A percentile compares a stretch with the other conserved stretches of the same genome.
These are phyloP conservation scores for Excoecaria cochinchinensis DNA, from an alignment of 345 rosid genomes.

Conservation along the genomic window DNA sequence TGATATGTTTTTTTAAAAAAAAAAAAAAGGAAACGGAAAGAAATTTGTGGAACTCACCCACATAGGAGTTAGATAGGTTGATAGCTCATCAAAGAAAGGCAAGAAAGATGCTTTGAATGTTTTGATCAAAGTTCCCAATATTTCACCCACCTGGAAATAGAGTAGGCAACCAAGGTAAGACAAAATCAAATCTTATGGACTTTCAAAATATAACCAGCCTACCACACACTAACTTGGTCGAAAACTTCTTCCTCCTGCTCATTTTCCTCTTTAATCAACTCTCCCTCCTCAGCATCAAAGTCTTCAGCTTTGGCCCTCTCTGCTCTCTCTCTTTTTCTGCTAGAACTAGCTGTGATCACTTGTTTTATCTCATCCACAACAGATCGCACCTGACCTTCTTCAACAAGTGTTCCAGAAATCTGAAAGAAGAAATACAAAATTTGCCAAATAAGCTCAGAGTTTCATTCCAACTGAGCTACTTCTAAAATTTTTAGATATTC, in stretches of 20 bases:
- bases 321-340: slow-evolving; percentile 88
- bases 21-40: not conserved
- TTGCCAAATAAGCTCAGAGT: not conserved
- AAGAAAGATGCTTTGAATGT: slow-evolving; percentile 88
- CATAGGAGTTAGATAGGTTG: slow-evolving; percentile 97
- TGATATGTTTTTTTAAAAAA: not conserved
- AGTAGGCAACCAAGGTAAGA: slow-evolving; percentile 1
- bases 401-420: slow-evolving; percentile 81
- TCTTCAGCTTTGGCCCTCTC: slow-evolving; percentile 97
- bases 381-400: slow-evolving; percentile 84
- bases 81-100: slow-evolving; percentile 90
- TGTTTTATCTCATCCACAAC: slow-evolving; percentile 89
- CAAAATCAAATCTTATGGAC: not conserved
- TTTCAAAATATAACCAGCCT: not conserved
- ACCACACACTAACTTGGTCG: slow-evolving; percentile 73
- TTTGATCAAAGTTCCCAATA: slow-evolving; percentile 95
- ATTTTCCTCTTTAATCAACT: slow-evolving; percentile 96
- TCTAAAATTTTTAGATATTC: not conserved
- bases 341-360: slow-evolving; percentile 94
- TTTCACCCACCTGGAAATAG: slow-evolving; percentile 84
- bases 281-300: slow-evolving; percentile 97
- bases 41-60: slow-evolving; percentile 68
- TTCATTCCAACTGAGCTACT: not conserved
- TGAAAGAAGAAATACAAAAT: slow-evolving; percentile 34
- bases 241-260: slow-evolving; percentile 99